Evolutionary conservation across 1,284 basidiomycete genomes (phyloP).

Genomic region (Moesziomyces sp.): DNA sequence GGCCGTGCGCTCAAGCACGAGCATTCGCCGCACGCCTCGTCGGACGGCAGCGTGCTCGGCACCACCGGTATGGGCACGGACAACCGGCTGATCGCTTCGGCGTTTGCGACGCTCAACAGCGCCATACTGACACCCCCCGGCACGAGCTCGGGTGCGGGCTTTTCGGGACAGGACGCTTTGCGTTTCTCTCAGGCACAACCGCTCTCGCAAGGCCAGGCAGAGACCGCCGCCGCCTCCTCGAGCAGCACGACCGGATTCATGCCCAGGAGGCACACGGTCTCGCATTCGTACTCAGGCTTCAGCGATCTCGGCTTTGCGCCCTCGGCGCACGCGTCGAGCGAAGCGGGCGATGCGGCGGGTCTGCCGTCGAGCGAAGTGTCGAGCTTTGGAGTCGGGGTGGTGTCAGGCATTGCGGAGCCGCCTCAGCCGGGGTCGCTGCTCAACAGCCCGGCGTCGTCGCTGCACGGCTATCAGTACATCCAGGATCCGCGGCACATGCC

Average conservation of each 20-base stretch:
- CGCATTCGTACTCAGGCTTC: slow-evolving; percentile 28
- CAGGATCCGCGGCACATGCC: slow-evolving; percentile 34
- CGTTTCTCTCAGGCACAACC: slow-evolving; percentile 16
- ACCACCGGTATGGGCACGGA: slow-evolving; percentile 15
- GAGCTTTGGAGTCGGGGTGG: slow-evolving; percentile 13
- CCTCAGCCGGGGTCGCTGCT: slow-evolving; percentile 24
- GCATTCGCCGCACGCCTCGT: slow-evolving; percentile 27
- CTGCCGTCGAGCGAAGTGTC: slow-evolving; percentile 20
- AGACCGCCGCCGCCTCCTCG: slow-evolving; percentile 15
- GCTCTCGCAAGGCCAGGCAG: slow-evolving; percentile 11
- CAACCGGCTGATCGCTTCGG: slow-evolving; percentile 40
- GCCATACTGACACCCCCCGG: slow-evolving; percentile 32
- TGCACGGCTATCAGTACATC: slow-evolving; percentile 37
- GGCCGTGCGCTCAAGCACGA: slow-evolving; percentile 14
- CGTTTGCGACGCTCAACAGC: slow-evolving; percentile 48
- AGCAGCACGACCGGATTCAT: slow-evolving; percentile 5
- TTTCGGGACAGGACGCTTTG: slow-evolving; percentile 10
- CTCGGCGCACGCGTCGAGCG: slow-evolving; percentile 10
- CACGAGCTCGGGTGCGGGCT: slow-evolving; percentile 15
- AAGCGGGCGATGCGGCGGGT: slow-evolving; percentile 11
- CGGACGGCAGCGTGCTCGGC: slow-evolving; percentile 18
- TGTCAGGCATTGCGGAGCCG: slow-evolving; percentile 26
- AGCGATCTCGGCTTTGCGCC: slow-evolving; percentile 32
- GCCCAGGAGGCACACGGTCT: slow-evolving; percentile 43
- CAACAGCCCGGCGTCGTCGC: slow-evolving; percentile 45